Base-by-base conservation (phyloP, 2,329 filamentous ascomycete genomes). In the Fusarium zealandicum region DNA sequence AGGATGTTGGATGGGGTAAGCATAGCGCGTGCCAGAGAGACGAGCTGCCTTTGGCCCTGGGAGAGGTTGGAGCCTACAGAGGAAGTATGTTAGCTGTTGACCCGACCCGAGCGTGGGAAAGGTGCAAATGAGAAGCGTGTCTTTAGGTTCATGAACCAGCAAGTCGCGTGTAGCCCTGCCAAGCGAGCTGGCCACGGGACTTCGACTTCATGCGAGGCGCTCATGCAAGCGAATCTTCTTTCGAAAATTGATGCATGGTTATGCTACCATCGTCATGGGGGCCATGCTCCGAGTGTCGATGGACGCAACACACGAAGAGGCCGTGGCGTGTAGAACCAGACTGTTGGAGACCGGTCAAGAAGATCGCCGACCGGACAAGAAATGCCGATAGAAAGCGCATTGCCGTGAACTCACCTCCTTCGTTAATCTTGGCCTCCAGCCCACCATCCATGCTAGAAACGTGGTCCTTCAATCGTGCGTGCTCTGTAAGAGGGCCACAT, bases 1-100 rank as follows among this genome's bases (percentile, higher is more conserved):
- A 99, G 83, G 68, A 99, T 98, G 75, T 98, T 98, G 75, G 91
- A 96, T 12, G 95, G 95, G 6, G 93, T 96, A 40, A 99, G 83
- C 73, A 99, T 85, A 22, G 96, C 96, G 42, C 95, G 91, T 33
- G 96, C 95, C 38, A 99, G 83, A 14, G 93, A 97, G 45, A 99
- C 84, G 54, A 99, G 86, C 76, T 99, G 95, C 46, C 93, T 87
- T 75, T 99, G 96, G 42, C 95, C 95, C 72, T 96, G 90, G 51
- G 92, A 97, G 52, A 99, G 83, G 73, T 99, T 99, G 54, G 92
- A 96, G 50, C 95, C 91, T 93, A 70, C 53, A 38, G 35, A 33
- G 35, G 35, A 42, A 32, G 30, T 14, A 37, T 36, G 47, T 66
- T 59, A 70, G 62, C 47, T 51, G 18, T 22, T 59, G 37, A 41